Base-by-base conservation (phyloP, 2,329 filamentous ascomycete genomes). In the Ambrosiella xylebori region DNA sequence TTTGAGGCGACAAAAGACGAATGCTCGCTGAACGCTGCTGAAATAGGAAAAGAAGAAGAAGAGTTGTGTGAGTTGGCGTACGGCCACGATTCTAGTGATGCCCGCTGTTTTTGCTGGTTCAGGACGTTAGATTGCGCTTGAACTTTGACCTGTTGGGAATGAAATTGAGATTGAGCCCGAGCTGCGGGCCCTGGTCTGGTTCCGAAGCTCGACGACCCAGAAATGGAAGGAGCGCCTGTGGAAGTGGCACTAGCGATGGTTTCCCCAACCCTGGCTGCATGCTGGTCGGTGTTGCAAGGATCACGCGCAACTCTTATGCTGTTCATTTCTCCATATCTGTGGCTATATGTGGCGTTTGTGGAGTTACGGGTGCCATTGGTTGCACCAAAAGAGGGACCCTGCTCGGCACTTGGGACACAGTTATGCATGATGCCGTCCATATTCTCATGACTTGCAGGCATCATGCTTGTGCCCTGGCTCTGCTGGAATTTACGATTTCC, bases 121-220 rank as follows among this genome's bases (percentile, higher is more conserved):
- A 41, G 35, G 35, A 55, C 11, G 27, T 55, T 27, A 55, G 39
- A 55, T 55, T 55, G 53, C 53, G 53, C 53, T 55, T 40, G 37
- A 40, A 44, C 38, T 44, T 27, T 40, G 53, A 39, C 53, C 53
- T 55, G 53, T 17, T 55, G 19, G 38, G 53, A 55, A 44, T 55
- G 53, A 40, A 55, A 45, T 55, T 55, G 53, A 55, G 40, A 55
- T 55, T 55, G 39, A 55, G 53, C 40, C 39, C 38, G 53, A 44
- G 38, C 17, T 55, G 38, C 38, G 11, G 53, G 38, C 51, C 38
- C 51, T 54, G 35, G 51, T 54, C 51, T 54, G 52, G 52, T 36
- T 1, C 38, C 17, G 52, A 54, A 40, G 52, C 52, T 54, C 11
- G 52, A 38, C 53, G 38, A 35, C 38, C 53, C 53, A 55, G 52